A percentile compares a stretch with the other conserved stretches of the same genome.
These are phyloP conservation scores for Yamadazyma ubonensis DNA, from an alignment of 805 yeast genomes.

Conservation along the genomic window DNA sequence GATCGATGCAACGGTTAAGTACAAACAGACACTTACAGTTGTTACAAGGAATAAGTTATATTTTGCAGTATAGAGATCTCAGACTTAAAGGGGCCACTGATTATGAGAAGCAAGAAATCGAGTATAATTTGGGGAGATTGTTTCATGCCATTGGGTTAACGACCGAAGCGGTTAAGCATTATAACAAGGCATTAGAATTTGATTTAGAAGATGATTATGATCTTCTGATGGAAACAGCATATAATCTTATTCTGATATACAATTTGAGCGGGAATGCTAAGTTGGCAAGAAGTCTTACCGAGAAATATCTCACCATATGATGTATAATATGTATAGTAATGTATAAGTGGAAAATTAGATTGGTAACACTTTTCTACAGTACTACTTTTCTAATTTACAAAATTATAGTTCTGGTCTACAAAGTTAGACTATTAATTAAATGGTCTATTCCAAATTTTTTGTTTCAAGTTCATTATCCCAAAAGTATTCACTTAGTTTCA, in stretches of 20 bases:
- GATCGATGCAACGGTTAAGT: constrained; percentile 89
- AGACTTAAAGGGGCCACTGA: constrained; percentile 40
- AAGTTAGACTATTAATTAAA: too few relatives aligned
- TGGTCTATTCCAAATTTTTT: too few relatives aligned
- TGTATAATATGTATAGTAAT: constrained; percentile 4
- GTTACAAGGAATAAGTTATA: constrained; percentile 78
- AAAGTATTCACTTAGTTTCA: too few relatives aligned
- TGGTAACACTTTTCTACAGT: too few relatives aligned
- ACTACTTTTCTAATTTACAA: too few relatives aligned
- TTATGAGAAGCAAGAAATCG: constrained; percentile 69
- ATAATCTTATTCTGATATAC: constrained; percentile 75
- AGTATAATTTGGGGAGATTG: constrained; percentile 79
- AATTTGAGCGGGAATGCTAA: constrained; percentile 68
- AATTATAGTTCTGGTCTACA: too few relatives aligned
- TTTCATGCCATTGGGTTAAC: constrained; percentile 82
- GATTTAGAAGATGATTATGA: constrained; percentile 54
- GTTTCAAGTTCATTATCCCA: too few relatives aligned
- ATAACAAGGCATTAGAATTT: constrained; percentile 59
- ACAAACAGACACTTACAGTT: constrained; percentile 83
- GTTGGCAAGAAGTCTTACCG: constrained; percentile 64
- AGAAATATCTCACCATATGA: constrained; percentile 56
- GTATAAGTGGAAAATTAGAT: not conserved
- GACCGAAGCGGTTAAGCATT: constrained; percentile 70
- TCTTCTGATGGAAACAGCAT: constrained; percentile 77
- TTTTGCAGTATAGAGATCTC: constrained; percentile 65